These are phyloP conservation scores for Pyrenochaeta sp. DNA, from an alignment of 2,329 filamentous ascomycete genomes.

Conservation along the genomic window DNA sequence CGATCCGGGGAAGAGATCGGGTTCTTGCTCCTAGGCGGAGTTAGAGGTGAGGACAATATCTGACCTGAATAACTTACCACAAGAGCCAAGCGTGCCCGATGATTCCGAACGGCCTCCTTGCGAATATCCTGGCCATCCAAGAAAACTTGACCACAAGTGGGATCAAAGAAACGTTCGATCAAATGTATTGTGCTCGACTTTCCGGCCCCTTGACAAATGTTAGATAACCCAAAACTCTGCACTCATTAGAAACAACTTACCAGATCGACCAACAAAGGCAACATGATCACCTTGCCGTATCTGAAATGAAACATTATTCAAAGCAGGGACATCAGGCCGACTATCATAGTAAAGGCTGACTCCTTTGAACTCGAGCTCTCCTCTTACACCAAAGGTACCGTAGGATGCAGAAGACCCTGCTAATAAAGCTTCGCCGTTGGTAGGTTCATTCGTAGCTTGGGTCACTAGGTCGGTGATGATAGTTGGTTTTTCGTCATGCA, in stretches of 20 bases:
- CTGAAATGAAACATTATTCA: slow-evolving; percentile 50
- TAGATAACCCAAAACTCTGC: too few species aligned
- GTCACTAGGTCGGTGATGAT: slow-evolving; percentile 39
- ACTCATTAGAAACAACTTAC: slow-evolving; percentile 1
- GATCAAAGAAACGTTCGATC: slow-evolving; percentile 57
- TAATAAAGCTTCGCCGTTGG: slow-evolving; percentile 16
- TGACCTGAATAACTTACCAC: too few species aligned
- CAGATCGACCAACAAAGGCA: slow-evolving; percentile 55
- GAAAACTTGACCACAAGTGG: slow-evolving; percentile 47
- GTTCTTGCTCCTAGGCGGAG: slow-evolving; percentile 51
- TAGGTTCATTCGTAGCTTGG: slow-evolving; percentile 1
- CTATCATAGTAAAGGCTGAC: slow-evolving; percentile 44
- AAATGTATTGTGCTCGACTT: slow-evolving; percentile 56
- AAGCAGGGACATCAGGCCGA: slow-evolving; percentile 37
- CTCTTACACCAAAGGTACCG: slow-evolving; percentile 26
- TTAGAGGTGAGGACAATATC: too few species aligned
- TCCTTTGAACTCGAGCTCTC: slow-evolving; percentile 42
- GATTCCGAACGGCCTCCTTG: slow-evolving; percentile 42
- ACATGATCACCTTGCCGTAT: slow-evolving; percentile 48
- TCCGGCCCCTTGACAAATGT: slow-evolving; percentile 44
- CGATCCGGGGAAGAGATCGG: slow-evolving; percentile 54
- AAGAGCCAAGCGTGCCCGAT: slow-evolving; percentile 51
- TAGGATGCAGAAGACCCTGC: slow-evolving; percentile 24
- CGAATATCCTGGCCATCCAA: slow-evolving; percentile 54
- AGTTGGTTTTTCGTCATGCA: slow-evolving; percentile 50